phyloP scores from a whole-genome alignment of 2,329 filamentous ascomycete species.

The Fusarium staphyleae region DNA sequence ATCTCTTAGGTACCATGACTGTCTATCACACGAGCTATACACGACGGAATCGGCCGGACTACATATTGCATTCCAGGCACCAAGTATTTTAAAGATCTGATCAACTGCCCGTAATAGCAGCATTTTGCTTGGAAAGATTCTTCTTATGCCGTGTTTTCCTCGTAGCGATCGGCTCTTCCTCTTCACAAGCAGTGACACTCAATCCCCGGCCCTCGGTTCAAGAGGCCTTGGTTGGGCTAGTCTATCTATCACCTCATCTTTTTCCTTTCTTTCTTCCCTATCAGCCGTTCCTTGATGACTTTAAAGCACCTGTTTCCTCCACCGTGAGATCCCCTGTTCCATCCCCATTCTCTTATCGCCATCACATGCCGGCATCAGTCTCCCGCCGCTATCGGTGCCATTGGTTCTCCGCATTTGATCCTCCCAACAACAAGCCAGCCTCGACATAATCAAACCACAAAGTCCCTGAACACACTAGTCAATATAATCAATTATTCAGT shows the following conservation, averaged over 20 bases:
- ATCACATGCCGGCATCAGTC: slow-evolving; percentile 35
- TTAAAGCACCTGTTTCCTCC: slow-evolving; percentile 12
- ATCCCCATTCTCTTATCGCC: slow-evolving; percentile 17
- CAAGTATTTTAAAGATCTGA: slow-evolving; percentile 35
- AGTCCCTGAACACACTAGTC: no score
- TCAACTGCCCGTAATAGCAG: slow-evolving; percentile 15
- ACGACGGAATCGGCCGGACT: slow-evolving; percentile 2
- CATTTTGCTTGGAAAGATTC: slow-evolving; percentile 4
- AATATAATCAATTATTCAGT: background rate
- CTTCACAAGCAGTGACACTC: slow-evolving; percentile 15
- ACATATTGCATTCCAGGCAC: slow-evolving; percentile 15
- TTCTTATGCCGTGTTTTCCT: slow-evolving; percentile 10
- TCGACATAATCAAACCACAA: background rate
- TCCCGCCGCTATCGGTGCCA: slow-evolving; percentile 25
- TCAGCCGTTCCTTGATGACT: slow-evolving; percentile 5
- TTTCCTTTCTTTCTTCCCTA: background rate
- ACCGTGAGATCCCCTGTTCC: slow-evolving; percentile 11
- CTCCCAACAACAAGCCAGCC: slow-evolving; percentile 4
- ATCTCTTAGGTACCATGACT: slow-evolving; percentile 21
- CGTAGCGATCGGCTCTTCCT: slow-evolving; percentile 24
- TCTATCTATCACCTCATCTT: background rate
- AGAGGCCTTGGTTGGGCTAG: background rate
- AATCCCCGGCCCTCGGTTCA: slow-evolving; percentile 3
- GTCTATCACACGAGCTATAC: background rate
- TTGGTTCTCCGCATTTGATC: slow-evolving; percentile 30